Conservation (phyloP, 768 basidiomycete species). For the Roridomyces roridus region DNA sequence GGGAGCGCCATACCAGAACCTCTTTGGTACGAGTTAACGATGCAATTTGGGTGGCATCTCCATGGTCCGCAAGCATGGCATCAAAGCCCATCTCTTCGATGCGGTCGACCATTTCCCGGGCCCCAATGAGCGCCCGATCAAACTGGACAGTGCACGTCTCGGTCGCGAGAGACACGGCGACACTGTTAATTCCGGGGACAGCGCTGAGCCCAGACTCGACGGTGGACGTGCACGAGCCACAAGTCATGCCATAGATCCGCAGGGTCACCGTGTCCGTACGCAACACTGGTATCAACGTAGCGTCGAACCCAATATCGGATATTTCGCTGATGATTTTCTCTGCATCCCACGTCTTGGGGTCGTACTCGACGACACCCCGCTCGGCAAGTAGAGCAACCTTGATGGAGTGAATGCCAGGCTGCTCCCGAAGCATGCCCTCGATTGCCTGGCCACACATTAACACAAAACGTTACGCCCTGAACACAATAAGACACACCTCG, state of each 20-base stretch:
- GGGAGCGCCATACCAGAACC: slow-evolving; percentile 85
- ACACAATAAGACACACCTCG: slow-evolving; percentile 58
- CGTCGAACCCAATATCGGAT: slow-evolving; percentile 92
- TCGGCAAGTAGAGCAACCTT: slow-evolving; percentile 98
- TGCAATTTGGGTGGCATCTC: slow-evolving; percentile 82
- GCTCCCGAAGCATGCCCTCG: slow-evolving; percentile 80
- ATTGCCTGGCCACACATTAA: slow-evolving; percentile 61
- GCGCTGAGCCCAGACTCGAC: slow-evolving; percentile 73
- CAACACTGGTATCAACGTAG: slow-evolving; percentile 70
- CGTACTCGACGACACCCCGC: slow-evolving; percentile 90
- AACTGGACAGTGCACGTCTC: slow-evolving; percentile 79
- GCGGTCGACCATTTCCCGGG: slow-evolving; percentile 87
- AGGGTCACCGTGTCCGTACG: slow-evolving; percentile 74
- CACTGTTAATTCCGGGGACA: slow-evolving; percentile 76
- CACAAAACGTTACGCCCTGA: not conserved
- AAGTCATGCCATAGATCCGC: slow-evolving; percentile 92
- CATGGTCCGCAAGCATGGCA: slow-evolving; percentile 81
- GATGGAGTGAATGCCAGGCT: slow-evolving; percentile 88
- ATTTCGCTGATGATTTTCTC: slow-evolving; percentile 88
- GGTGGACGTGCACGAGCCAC: slow-evolving; percentile 78
- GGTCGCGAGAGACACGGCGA: slow-evolving; percentile 77
- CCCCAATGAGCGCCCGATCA: slow-evolving; percentile 73
- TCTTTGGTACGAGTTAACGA: slow-evolving; percentile 91
- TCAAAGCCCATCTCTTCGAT: slow-evolving; percentile 92
- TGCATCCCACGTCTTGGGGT: slow-evolving; percentile 78